Evolutionary conservation across 2,329 filamentous ascomycete species (phyloP).

Genomic region (Cercospora zeae-maydis): DNA sequence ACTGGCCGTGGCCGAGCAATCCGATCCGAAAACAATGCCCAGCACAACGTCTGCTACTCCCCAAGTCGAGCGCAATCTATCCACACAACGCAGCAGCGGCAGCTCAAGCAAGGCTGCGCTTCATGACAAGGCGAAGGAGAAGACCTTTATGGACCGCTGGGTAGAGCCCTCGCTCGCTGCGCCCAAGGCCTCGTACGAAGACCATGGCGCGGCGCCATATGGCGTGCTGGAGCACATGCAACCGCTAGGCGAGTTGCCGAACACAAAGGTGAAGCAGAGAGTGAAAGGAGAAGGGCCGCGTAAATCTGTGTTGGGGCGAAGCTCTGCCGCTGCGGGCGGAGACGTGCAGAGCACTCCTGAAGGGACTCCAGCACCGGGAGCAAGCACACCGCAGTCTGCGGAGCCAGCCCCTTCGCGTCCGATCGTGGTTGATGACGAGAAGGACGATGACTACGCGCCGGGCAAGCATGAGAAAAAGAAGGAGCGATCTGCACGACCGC

Average conservation of each 20-base stretch:
- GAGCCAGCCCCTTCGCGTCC: conserved; percentile 37
- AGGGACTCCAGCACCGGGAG: conserved; percentile 28
- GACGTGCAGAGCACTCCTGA: conserved; percentile 48
- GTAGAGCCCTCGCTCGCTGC: conserved; percentile 56
- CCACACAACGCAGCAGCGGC: conserved; percentile 10
- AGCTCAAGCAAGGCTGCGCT: conserved; percentile 40
- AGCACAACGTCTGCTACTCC: conserved; percentile 8
- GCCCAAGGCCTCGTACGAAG: conserved; percentile 66
- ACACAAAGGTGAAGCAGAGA: conserved; percentile 57
- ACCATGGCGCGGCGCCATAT: conserved; percentile 65
- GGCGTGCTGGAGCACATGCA: conserved; percentile 82
- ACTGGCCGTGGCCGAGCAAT: conserved; percentile 1
- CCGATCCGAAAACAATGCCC: conserved; percentile 8
- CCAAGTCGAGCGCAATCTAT: conserved; percentile 7
- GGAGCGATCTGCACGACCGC: conserved; percentile 24
- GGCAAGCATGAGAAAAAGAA: conserved; percentile 37
- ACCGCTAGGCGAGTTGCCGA: conserved; percentile 70
- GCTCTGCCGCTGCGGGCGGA: conserved; percentile 39
- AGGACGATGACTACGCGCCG: conserved; percentile 47
- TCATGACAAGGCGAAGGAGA: conserved; percentile 37
- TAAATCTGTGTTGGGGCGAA: conserved; percentile 42
- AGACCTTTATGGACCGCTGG: conserved; percentile 38
- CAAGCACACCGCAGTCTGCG: conserved; percentile 36
- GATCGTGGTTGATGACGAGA: conserved; percentile 42
- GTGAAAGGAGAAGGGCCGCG: conserved; percentile 46